Base-by-base conservation (phyloP, 352 stramenopile genomes). In the Globisporangium nagaii region DNA sequence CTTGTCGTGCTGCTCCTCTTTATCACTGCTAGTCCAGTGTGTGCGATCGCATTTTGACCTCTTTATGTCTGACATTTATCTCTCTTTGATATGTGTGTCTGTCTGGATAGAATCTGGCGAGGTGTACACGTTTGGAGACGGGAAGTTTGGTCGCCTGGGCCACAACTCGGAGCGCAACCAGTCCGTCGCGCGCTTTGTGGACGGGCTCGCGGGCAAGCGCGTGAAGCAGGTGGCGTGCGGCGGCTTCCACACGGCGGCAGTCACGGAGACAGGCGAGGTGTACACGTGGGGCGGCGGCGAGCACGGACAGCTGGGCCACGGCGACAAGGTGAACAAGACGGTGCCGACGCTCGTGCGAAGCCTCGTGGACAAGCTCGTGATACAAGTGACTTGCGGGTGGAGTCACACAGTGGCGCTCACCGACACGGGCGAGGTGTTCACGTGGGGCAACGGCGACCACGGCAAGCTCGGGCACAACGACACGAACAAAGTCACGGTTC, bases 361-460 rank as follows among this genome's bases (percentile, higher is more conserved):
- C 24, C 63, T 98, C 4, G 84, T 84, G 44, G 81, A 90, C 42
- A 81, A 95, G 40, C 71, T 97, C 35, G 73, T 98, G 15, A 77
- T 97, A 27, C 89, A 98, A 73, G 96, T 98, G 63, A 98, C 93
- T 9, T 98, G 95, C 60, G 93, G 93, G 12, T 98, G 95, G 92
- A 97, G 87, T 65, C 95, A 98, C 78, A 97, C 90, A 6, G 95
- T 98, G 3, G 93, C 93, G 3, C 75, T 98, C 6, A 97, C 93
- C 0, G 84, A 96, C 50, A 87, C 81, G 8, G 95, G 95, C 25
- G 80, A 96, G 53, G 88, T 98, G 8, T 98, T 87, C 66, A 98
- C 91, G 30, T 98, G 93, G 92, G 89, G 90, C 42, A 96, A 96
- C 41, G 91, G 91, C 19, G 89, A 96, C 58, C 89, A 97, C 53